Percentiles rank a stretch among this genome's conserved stretches.
Evolutionary conservation across 768 basidiomycete genomes (phyloP).

Genomic region (Suillus cothurnatus): DNA sequence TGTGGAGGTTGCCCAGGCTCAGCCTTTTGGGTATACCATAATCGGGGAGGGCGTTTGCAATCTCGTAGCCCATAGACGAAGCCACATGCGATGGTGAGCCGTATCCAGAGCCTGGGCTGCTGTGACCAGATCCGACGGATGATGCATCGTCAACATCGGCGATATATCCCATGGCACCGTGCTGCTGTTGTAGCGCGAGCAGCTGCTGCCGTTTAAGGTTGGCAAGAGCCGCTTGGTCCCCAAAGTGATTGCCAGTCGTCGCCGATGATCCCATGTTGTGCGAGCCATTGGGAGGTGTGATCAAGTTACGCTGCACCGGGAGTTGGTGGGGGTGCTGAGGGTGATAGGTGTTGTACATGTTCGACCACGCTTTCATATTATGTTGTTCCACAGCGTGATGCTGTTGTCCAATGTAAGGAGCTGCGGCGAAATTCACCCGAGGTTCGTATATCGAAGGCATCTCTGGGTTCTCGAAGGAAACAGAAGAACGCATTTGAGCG

Average conservation of each 20-base stretch:
- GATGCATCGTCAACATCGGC: conserved; percentile 42
- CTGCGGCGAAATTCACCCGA: conserved; percentile 33
- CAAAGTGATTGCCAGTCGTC: conserved; percentile 13
- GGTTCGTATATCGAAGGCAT: conserved; percentile 48
- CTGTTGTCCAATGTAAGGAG: conserved; percentile 25
- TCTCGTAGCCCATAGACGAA: conserved; percentile 37
- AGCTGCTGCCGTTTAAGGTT: conserved; percentile 32
- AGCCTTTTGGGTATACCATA: conserved; percentile 26
- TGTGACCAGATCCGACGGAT: conserved; percentile 39
- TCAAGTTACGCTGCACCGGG: conserved; percentile 38
- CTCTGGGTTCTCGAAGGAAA: conserved; percentile 56
- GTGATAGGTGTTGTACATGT: conserved; percentile 31
- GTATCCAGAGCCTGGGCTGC: conserved; percentile 35
- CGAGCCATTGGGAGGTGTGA: conserved; percentile 45
- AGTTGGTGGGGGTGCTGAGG: conserved; percentile 16
- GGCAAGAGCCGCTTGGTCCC: conserved; percentile 27
- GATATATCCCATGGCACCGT: conserved; percentile 24
- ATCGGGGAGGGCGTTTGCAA: conserved; percentile 32
- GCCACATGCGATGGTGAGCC: conserved; percentile 32
- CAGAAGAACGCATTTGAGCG: conserved; percentile 43
- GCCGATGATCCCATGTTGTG: conserved; percentile 28
- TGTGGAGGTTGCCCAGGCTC: conserved; percentile 23
- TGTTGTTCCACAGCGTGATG: conserved; percentile 20
- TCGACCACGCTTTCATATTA: conserved; percentile 28
- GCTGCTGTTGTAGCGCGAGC: conserved; percentile 34